These are phyloP conservation scores for Fusarium penzigii DNA, from an alignment of 2,329 filamentous ascomycete genomes.

Conservation along the genomic window DNA sequence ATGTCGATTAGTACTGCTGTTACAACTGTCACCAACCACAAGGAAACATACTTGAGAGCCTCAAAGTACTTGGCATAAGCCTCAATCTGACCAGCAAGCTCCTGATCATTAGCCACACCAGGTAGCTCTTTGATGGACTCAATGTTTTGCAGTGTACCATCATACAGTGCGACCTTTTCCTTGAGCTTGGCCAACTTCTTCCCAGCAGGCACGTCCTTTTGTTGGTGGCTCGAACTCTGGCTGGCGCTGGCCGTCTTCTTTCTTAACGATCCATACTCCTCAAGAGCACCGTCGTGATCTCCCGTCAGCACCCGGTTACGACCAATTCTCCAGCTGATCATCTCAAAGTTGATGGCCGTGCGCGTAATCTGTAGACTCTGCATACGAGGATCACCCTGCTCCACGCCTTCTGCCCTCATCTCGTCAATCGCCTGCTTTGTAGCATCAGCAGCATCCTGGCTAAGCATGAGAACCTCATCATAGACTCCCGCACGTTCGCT, in stretches of 20 bases:
- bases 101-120: constrained; percentile 81
- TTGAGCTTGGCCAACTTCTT: constrained; percentile 78
- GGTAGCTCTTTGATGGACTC: constrained; percentile 87
- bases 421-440: constrained; percentile 94
- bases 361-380: constrained; percentile 90
- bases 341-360: constrained; percentile 89
- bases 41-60: constrained; percentile 70
- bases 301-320: constrained; percentile 88
- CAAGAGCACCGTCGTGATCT: constrained; percentile 71
- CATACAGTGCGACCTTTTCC: constrained; percentile 87
- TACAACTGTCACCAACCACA: background rate
- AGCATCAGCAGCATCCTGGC: constrained; percentile 91
- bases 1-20: constrained; percentile 6
- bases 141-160: constrained; percentile 86
- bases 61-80: constrained; percentile 81
- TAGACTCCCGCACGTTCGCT: constrained; percentile 82
- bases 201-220: constrained; percentile 67
- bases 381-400: constrained; percentile 82
- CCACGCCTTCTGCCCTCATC: constrained; percentile 76
- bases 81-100: constrained; percentile 75
- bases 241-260: constrained; percentile 47
- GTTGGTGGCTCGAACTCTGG: constrained; percentile 43
- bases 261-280: constrained; percentile 50
- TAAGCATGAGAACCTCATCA: constrained; percentile 85
- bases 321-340: constrained; percentile 93